Percentiles rank a stretch among this genome's conserved stretches.
Evolutionary conservation across 148 eudicot genomes (phyloP).

Genomic region (Tetragonia tetragonoides): DNA sequence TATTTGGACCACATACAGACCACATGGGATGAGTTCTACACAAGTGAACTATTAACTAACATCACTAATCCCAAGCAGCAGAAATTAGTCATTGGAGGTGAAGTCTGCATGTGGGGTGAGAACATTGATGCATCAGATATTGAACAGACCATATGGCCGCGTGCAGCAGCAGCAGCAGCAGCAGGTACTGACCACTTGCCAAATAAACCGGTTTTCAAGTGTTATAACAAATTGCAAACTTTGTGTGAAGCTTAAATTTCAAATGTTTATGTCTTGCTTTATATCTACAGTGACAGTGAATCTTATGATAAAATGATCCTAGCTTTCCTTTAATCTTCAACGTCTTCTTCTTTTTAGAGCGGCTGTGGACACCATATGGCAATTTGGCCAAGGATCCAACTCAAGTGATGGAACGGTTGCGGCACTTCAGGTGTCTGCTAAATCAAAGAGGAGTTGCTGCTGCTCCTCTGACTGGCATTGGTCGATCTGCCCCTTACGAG

Average conservation of each 20-base stretch:
- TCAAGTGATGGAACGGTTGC: constrained; percentile 52
- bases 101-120: constrained; percentile 98
- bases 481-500: constrained; percentile 53
- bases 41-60: constrained; percentile 60
- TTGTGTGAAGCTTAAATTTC: too few species aligned
- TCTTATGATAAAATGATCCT: not conserved
- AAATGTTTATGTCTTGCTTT: too few species aligned
- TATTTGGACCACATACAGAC: constrained; percentile 71
- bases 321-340: not conserved
- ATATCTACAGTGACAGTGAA: not conserved
- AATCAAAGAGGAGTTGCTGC: constrained; percentile 93
- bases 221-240: too few species aligned
- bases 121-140: constrained; percentile 72
- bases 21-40: constrained; percentile 65
- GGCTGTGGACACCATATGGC: constrained; percentile 71
- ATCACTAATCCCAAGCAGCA: constrained; percentile 62
- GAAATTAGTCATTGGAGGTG: constrained; percentile 73
- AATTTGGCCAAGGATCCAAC: constrained; percentile 58
- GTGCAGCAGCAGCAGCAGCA: constrained; percentile 99
- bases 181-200: constrained; percentile 55
- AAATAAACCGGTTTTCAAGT: not conserved
- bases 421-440: constrained; percentile 76
- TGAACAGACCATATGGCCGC: constrained; percentile 93
- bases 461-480: constrained; percentile 60
- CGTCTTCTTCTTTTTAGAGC: constrained; percentile 41